phyloP scores from a whole-genome alignment of 1,139 yeast genomes.

The Candida glucosophila region DNA sequence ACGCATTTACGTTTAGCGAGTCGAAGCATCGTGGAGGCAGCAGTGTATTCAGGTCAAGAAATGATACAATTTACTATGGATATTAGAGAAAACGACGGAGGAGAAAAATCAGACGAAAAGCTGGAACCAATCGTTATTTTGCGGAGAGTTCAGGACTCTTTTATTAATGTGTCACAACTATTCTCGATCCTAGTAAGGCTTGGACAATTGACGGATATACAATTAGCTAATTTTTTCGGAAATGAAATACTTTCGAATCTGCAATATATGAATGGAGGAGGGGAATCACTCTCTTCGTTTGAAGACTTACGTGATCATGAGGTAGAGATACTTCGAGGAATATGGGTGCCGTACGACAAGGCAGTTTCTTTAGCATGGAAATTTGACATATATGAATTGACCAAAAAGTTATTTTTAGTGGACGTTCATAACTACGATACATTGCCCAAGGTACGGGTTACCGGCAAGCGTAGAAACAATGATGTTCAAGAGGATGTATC shows the following conservation, averaged over 20 bases:
- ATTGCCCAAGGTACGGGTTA: constrained; percentile 18
- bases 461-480: constrained; percentile 12
- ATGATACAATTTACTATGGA: constrained; percentile 28
- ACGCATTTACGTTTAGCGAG: constrained; percentile 23
- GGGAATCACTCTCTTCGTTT: constrained; percentile 14
- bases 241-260: constrained; percentile 27
- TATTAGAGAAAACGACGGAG: constrained; percentile 1
- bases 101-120: constrained; percentile 1
- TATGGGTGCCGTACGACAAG: constrained; percentile 40
- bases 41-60: constrained; percentile 30
- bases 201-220: constrained; percentile 17
- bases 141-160: constrained; percentile 39
- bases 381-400: constrained; percentile 33
- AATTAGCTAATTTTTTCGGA: constrained; percentile 20
- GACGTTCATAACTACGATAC: constrained; percentile 40
- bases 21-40: constrained; percentile 18
- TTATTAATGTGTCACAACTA: constrained; percentile 32
- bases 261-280: constrained; percentile 18
- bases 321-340: constrained; percentile 20
- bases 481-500: too few species aligned
- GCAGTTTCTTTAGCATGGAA: constrained; percentile 33
- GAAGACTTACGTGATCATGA: constrained; percentile 24
- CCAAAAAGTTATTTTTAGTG: constrained; percentile 31
- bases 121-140: constrained; percentile 18
- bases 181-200: constrained; percentile 24